Evolutionary conservation across 2,329 filamentous ascomycete species (phyloP).

Genomic region (Tolypocladium inflatum): DNA sequence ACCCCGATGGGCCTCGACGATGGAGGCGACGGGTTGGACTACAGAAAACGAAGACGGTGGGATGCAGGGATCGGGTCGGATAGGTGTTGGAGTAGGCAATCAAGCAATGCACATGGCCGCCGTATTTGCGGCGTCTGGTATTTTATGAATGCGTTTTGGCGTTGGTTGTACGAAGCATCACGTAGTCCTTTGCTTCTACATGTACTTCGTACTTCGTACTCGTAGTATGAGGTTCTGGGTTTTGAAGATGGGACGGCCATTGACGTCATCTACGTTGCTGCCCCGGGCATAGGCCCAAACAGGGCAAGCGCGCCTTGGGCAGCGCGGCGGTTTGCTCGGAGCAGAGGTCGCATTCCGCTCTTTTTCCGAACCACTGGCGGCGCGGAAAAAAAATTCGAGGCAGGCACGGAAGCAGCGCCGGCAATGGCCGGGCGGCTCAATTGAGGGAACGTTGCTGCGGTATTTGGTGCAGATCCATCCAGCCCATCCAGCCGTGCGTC

Average conservation of each 20-base stretch:
- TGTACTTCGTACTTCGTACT: too few relatives aligned
- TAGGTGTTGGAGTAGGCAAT: neutral
- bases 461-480: neutral
- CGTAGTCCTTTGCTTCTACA: too few relatives aligned
- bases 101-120: neutral
- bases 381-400: neutral
- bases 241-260: too few relatives aligned
- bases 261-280: neutral
- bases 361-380: conserved; percentile 2
- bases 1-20: neutral
- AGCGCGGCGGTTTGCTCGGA: conserved; percentile 6
- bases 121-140: neutral
- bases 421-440: neutral
- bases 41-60: neutral
- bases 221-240: too few relatives aligned
- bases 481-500: neutral
- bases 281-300: neutral
- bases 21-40: neutral
- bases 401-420: conserved; percentile 1
- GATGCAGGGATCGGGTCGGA: neutral
- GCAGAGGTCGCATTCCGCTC: conserved; percentile 12
- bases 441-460: conserved; percentile 2
- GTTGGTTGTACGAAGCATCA: too few relatives aligned
- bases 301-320: neutral
- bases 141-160: neutral